Evolutionary conservation across 441 rosid genomes (phyloP).

Genomic region (Corymbia citriodora): DNA sequence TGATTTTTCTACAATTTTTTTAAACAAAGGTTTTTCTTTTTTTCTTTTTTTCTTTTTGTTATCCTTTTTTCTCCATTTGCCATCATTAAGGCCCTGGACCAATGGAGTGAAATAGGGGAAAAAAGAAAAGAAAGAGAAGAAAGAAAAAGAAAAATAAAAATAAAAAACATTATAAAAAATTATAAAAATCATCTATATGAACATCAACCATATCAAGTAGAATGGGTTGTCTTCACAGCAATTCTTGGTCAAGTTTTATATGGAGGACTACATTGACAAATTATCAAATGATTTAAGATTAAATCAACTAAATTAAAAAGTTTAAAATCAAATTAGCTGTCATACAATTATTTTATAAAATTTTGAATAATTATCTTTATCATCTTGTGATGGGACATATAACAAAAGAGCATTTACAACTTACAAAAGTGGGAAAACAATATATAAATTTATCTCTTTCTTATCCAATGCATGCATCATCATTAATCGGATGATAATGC

Average conservation of each 20-base stretch:
- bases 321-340: fast-evolving
- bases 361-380: neutral
- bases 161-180: too few relatives aligned
- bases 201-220: fast-evolving
- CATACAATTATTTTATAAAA: fast-evolving
- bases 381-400: fast-evolving
- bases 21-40: neutral
- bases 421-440: neutral
- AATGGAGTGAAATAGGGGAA: fast-evolving
- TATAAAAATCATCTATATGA: neutral
- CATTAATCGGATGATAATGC: neutral
- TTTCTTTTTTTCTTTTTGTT: fast-evolving
- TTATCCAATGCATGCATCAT: neutral
- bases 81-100: neutral
- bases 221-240: fast-evolving
- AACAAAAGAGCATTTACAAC: neutral
- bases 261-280: neutral
- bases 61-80: fast-evolving
- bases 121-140: fast-evolving
- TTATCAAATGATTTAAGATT: fast-evolving
- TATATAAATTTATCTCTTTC: neutral
- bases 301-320: neutral
- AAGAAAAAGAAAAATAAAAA: fast-evolving
- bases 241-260: fast-evolving
- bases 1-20: neutral